Evolutionary conservation across 352 stramenopile species (phyloP).

Genomic region (Chrysophaeum taylorii): DNA sequence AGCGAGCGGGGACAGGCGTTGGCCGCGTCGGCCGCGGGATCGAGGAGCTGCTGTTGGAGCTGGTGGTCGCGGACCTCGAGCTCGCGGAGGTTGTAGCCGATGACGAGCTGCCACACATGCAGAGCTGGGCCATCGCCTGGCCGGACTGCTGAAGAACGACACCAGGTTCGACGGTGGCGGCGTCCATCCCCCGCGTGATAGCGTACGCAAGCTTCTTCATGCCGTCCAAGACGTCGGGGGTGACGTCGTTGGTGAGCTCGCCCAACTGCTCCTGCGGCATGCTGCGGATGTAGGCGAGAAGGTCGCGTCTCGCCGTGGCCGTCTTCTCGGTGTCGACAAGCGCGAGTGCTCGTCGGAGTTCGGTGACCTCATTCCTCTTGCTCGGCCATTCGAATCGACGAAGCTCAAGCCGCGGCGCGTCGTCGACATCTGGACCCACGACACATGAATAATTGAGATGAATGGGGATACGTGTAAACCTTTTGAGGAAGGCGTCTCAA

Average conservation of each 20-base stretch:
- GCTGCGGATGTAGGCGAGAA: conserved; percentile 73
- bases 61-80: conserved; percentile 53
- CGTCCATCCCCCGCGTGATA: conserved; percentile 60
- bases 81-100: conserved; percentile 60
- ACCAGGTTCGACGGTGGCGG: conserved; percentile 37
- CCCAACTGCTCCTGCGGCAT: conserved; percentile 55
- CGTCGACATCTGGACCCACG: too few relatives aligned
- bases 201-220: conserved; percentile 73
- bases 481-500: too few relatives aligned
- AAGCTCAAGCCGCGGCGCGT: too few relatives aligned
- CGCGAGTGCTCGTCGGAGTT: too few relatives aligned
- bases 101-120: conserved; percentile 66
- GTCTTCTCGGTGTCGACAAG: too few relatives aligned
- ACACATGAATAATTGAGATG: too few relatives aligned
- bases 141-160: conserved; percentile 58
- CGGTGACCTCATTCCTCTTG: too few relatives aligned
- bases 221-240: conserved; percentile 64
- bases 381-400: too few relatives aligned
- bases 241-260: conserved; percentile 58
- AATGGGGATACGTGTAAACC: too few relatives aligned
- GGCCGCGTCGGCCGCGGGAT: too few relatives aligned
- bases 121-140: conserved; percentile 59
- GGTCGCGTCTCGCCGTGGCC: too few relatives aligned
- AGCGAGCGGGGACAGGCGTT: too few relatives aligned
- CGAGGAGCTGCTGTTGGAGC: conserved; percentile 3